Evolutionary conservation across 352 stramenopile genomes (phyloP).

Genomic region (Globisporangium abappressorium): DNA sequence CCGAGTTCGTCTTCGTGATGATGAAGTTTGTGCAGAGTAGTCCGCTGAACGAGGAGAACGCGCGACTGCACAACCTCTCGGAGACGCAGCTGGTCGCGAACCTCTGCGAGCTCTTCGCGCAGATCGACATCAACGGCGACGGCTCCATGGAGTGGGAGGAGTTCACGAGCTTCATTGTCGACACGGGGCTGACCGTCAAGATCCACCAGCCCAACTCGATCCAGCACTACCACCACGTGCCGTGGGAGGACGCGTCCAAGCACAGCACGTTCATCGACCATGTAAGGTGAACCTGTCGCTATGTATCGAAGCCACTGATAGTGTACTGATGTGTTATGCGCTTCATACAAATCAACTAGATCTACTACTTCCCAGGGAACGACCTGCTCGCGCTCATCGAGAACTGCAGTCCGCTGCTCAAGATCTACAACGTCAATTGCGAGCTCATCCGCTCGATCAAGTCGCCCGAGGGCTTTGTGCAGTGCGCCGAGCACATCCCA

Average conservation of each 20-base stretch:
- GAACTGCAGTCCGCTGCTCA: conserved; percentile 68
- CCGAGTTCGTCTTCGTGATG: conserved; percentile 89
- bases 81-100: conserved; percentile 83
- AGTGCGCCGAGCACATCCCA: conserved; percentile 73
- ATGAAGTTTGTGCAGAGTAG: conserved; percentile 69
- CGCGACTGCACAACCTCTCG: conserved; percentile 54
- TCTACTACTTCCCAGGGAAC: conserved; percentile 80
- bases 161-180: conserved; percentile 90
- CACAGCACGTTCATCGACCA: conserved; percentile 83
- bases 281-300: conserved; percentile 11
- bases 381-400: conserved; percentile 73
- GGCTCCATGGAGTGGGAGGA: conserved; percentile 92
- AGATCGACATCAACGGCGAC: conserved; percentile 91
- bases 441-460: conserved; percentile 62
- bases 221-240: conserved; percentile 74
- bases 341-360: conserved; percentile 17
- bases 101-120: conserved; percentile 86
- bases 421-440: conserved; percentile 82
- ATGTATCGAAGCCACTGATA: too few relatives aligned
- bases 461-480: conserved; percentile 69
- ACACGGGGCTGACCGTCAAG: conserved; percentile 79
- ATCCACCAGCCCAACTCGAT: conserved; percentile 88
- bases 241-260: conserved; percentile 83
- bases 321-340: too few relatives aligned
- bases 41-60: conserved; percentile 52